phyloP scores from a whole-genome alignment of 441 rosid species.

The Viola pubescens region DNA sequence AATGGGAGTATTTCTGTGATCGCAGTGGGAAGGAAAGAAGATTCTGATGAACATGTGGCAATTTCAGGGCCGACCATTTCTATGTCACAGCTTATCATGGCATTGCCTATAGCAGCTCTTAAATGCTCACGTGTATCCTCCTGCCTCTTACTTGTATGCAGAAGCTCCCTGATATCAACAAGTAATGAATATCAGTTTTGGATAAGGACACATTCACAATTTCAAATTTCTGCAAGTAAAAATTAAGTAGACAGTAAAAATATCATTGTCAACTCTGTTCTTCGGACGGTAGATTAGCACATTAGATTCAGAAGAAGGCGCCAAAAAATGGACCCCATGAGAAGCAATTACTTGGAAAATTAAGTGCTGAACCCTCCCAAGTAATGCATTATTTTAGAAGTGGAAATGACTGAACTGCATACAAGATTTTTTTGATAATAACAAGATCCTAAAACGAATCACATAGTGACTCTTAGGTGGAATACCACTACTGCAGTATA shows the following conservation, averaged over 20 bases:
- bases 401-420: background rate
- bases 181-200: constrained; percentile 5
- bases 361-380: background rate
- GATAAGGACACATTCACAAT: background rate
- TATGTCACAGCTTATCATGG: constrained; percentile 64
- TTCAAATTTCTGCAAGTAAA: background rate
- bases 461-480: too few species aligned
- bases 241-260: background rate
- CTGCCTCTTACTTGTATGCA: constrained; percentile 65
- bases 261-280: background rate
- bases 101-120: constrained; percentile 39
- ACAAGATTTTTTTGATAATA: background rate
- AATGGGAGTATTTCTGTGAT: constrained; percentile 47
- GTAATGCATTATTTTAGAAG: background rate
- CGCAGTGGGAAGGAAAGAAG: constrained; percentile 51
- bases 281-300: background rate
- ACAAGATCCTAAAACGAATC: background rate
- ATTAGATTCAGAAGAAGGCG: background rate
- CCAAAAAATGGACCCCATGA: background rate
- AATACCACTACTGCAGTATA: too few species aligned
- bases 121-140: constrained; percentile 42
- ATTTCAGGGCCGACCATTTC: constrained; percentile 65
- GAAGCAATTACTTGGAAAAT: background rate
- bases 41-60: constrained; percentile 52
- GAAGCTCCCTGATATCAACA: constrained; percentile 53